Conservation (phyloP, 2,329 filamentous ascomycete species). For the Xylaria sp. region DNA sequence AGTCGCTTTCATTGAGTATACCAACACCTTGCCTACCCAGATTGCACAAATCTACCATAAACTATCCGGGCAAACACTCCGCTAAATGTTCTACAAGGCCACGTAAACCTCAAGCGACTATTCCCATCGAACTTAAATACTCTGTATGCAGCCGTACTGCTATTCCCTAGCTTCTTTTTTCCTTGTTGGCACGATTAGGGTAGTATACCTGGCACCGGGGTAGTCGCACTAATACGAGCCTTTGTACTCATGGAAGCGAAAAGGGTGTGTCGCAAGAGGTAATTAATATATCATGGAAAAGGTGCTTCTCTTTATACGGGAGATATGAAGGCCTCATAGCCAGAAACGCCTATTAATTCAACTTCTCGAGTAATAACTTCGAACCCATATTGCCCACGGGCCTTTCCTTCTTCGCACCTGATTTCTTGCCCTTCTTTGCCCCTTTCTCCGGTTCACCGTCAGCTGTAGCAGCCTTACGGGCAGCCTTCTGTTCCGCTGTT, state of each 20-base stretch:
- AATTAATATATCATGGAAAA: slow-evolving; percentile 1
- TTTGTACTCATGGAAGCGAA: background rate
- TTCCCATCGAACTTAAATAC: too few species aligned
- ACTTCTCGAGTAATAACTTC: slow-evolving; percentile 64
- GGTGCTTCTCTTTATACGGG: slow-evolving; percentile 11
- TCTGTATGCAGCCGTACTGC: too few species aligned
- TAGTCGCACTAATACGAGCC: background rate
- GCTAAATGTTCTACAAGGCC: background rate
- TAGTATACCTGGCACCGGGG: background rate
- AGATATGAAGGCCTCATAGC: background rate
- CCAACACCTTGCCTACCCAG: background rate
- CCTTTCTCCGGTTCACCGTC: slow-evolving; percentile 49
- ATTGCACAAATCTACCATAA: background rate
- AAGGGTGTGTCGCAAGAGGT: background rate
- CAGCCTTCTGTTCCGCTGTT: slow-evolving; percentile 59
- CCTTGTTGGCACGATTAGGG: background rate
- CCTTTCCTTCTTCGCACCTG: slow-evolving; percentile 45
- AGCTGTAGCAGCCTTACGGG: slow-evolving; percentile 57
- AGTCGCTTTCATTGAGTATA: background rate
- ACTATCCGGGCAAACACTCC: background rate
- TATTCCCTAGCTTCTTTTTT: too few species aligned
- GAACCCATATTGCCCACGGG: slow-evolving; percentile 66
- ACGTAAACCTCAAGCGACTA: background rate
- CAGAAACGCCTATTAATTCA: slow-evolving; percentile 39
- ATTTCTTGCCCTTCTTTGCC: slow-evolving; percentile 50